Evolutionary conservation across 1,284 basidiomycete species (phyloP), one percentile per base, ranked within the genome.

Genomic region (Phellopilus nigrolimitatus): DNA sequence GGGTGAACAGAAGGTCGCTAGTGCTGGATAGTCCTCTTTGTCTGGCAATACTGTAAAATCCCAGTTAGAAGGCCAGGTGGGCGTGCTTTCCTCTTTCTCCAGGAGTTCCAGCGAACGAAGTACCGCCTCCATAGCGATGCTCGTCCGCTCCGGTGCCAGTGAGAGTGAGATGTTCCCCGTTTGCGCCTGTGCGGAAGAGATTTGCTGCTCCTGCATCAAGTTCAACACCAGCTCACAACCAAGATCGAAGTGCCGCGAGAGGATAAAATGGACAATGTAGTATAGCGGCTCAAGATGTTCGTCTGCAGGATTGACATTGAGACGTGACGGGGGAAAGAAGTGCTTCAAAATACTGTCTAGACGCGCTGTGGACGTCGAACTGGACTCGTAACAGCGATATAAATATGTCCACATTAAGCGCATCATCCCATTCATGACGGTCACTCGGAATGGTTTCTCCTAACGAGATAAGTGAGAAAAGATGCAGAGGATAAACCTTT

Each of bases 341-440:
- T 84, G 74, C 54, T 84, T 88, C 53, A 95, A 66, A 36, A 95
- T 65, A 0, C 69, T 70, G 57, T 97, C 94, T 30, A 98, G 70
- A 60, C 89, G 91, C 39, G 82, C 74, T 5, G 84, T 81, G 3
- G 84, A 84, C 1, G 88, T 86, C 0, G 91, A 88, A 3, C 79
- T 74, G 12, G 88, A 79, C 64, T 97, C 95, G 56, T 87, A 84
- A 62, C 93, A 95, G 15, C 95, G 87, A 63, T 93, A 95, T 19
- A 97, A 74, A 66, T 97, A 98, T 0, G 93, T 91, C 95, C 95
- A 97, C 22, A 95, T 70, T 27, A 97, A 67, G 3, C 93, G 84
- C 53, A 93, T 68, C 51, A 91, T 82, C 2, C 90, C 88, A 59
- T 95, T 93, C 69, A 97, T 75, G 9, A 91, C 79, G 3, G 82